A percentile compares a stretch with the other conserved stretches of the same genome.
phyloP scores from a whole-genome alignment of 2,329 filamentous ascomycete genomes.

The Orbilia oligospora region DNA sequence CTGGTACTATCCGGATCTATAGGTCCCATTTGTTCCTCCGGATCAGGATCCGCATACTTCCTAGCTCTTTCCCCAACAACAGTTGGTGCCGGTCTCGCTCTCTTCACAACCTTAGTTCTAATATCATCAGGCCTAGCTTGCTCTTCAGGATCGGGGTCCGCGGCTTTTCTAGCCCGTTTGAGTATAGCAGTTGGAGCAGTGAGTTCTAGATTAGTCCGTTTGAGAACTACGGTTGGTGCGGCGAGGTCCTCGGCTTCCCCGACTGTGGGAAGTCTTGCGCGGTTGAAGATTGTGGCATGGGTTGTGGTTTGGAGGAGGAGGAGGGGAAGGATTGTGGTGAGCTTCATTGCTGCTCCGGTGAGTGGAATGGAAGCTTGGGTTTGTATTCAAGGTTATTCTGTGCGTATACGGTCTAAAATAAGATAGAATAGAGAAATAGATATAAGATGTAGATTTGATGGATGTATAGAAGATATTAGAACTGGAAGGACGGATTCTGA shows the following conservation, averaged over 20 bases:
- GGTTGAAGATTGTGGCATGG: slow-evolving; percentile 11
- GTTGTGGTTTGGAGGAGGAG: slow-evolving; percentile 13
- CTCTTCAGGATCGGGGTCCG: slow-evolving; percentile 15
- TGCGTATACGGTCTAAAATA: neutral
- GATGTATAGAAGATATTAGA: neutral
- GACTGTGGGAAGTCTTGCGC: neutral
- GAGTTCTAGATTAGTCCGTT: slow-evolving; percentile 3
- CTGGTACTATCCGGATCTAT: neutral
- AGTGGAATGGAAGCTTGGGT: neutral
- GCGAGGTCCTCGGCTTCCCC: neutral
- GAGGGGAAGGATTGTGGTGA: neutral
- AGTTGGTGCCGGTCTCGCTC: neutral
- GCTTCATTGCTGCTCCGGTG: slow-evolving; percentile 25
- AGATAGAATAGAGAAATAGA: neutral
- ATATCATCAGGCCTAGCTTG: neutral
- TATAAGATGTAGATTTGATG: neutral
- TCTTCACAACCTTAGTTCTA: neutral
- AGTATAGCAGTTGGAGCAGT: slow-evolving; percentile 1
- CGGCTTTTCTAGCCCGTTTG: neutral
- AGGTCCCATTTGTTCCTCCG: neutral
- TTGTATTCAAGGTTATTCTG: neutral
- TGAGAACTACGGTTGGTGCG: slow-evolving; percentile 1
- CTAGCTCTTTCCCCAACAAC: neutral
- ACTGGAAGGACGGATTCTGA: neutral
- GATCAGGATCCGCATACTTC: slow-evolving; percentile 4